phyloP scores from a whole-genome alignment of 108 stramenopile genomes.

The Skeletonema grethae region DNA sequence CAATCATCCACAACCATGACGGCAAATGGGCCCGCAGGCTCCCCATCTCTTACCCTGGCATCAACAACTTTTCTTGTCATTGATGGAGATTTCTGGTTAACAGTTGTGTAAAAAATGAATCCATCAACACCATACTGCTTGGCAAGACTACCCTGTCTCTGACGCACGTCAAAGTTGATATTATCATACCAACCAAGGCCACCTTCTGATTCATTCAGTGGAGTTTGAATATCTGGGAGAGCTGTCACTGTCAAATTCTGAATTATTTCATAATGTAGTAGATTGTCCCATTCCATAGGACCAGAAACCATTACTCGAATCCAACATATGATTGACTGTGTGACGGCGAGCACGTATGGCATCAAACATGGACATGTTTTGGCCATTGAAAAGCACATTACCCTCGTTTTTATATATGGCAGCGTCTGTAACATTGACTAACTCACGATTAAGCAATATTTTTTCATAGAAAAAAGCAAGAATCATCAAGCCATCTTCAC shows the following conservation, averaged over 20 bases:
- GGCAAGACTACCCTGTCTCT: background rate
- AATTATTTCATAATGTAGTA: background rate
- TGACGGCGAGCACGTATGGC: background rate
- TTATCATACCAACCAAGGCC: background rate
- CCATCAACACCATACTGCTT: background rate
- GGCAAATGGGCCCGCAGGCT: background rate
- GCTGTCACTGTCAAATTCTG: background rate
- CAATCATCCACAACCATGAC: conserved; percentile 1
- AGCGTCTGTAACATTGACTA: too few relatives aligned
- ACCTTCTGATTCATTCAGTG: background rate
- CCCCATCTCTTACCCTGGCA: background rate
- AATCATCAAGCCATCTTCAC: too few relatives aligned
- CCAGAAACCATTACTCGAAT: background rate
- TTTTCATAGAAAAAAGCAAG: too few relatives aligned
- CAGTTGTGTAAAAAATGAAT: background rate
- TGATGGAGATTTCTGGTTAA: background rate
- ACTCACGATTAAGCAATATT: too few relatives aligned
- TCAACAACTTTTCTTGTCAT: background rate
- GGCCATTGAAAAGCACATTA: background rate
- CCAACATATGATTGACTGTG: background rate
- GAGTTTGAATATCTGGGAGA: background rate
- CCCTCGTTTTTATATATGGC: background rate
- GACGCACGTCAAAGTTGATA: background rate
- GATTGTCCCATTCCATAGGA: background rate
- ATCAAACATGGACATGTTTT: conserved; percentile 2